phyloP scores from a whole-genome alignment of 2,329 filamentous ascomycete species.

The Pseudogymnoascus sp. region DNA sequence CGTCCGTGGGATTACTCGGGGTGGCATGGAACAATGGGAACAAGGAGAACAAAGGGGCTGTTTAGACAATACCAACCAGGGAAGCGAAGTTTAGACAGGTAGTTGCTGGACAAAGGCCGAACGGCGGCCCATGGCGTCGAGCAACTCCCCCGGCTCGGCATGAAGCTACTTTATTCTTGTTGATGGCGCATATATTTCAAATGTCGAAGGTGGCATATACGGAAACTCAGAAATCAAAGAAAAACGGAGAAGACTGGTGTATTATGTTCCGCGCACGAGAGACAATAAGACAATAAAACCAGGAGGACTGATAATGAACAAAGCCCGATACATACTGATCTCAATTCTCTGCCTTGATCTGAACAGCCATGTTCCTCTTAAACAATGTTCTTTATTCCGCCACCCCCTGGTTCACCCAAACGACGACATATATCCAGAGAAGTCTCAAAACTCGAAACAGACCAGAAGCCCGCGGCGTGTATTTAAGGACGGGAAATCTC shows the following conservation, averaged over 20 bases:
- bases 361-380: neutral
- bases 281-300: neutral
- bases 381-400: neutral
- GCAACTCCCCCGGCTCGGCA: constrained; percentile 26
- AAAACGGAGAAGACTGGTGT: neutral
- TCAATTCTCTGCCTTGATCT: neutral
- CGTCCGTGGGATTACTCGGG: neutral
- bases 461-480: neutral
- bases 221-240: neutral
- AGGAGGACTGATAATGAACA: neutral
- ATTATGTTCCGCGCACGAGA: neutral
- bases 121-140: neutral
- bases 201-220: neutral
- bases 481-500: neutral
- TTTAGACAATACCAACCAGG: neutral
- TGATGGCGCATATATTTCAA: neutral
- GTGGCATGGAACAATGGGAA: neutral
- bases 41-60: neutral
- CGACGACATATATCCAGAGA: neutral
- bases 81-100: neutral
- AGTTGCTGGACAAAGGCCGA: neutral
- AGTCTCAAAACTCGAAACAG: neutral
- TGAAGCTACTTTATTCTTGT: constrained; percentile 41
- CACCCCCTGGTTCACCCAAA: neutral
- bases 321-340: neutral